Evolutionary conservation across 225 moss, liverwort and hornwort species (phyloP), one percentile per base, ranked within the genome.

Genomic region (Marchantia polymorpha): DNA sequence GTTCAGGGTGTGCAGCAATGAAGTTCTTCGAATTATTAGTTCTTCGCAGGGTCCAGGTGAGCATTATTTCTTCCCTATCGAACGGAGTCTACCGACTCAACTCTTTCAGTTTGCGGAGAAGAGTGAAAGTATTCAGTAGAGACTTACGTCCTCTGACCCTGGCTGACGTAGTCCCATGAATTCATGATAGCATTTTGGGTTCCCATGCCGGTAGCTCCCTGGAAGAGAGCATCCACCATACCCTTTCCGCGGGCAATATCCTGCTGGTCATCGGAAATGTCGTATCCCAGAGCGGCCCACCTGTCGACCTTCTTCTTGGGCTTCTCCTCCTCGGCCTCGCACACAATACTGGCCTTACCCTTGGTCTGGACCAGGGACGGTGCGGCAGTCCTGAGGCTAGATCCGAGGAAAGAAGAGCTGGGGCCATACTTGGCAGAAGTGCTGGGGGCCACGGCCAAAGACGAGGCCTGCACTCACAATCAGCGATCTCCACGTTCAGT

Each of bases 251-350:
- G 90, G 78, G 86, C 77, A 19, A 93, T 99, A 29, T 99, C 94
- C 64, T 94, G 97, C 87, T 99, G 97, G 75, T 99, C 97, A 68
- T 94, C 97, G 4, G 97, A 99, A 10, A 27, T 81, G 48, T 99
- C 97, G 7, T 55, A 26, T n/a, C 89, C 94, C 51, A 94, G 88
- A 2, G 89, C 90, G 0, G 82, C 19, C 97, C 93, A 93, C 49
- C 16, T 85, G 83, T 92, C 94, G 2, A 0, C 8, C 83, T 95
- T 90, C 90, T 92, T 89, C 0, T 51, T 14, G 0, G 77, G 9
- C 10, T 20, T 53, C 46, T 52, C 52, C 16, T 78, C 67, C 25
- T 69, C 85, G 15, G 84, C 93, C 30, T 90, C 96, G 26, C 91
- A 91, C 77, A 90, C 88, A 29, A 94, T 87, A 7, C 89, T 86